Evolutionary conservation across 768 basidiomycete species (phyloP).

Genomic region (Suillus plorans): DNA sequence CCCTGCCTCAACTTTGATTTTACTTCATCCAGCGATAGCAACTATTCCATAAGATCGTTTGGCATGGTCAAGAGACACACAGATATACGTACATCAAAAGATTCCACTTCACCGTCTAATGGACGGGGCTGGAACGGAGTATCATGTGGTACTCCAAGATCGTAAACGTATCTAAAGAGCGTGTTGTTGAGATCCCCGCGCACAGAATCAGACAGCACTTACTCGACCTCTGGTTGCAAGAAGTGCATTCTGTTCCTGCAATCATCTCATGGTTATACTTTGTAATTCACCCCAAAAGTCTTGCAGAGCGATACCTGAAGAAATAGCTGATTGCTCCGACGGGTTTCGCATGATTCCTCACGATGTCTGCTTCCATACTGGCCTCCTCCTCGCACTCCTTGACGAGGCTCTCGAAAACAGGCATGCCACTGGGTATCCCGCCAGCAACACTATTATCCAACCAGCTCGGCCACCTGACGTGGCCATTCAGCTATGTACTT

Average conservation of each 20-base stretch:
- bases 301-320: slow-evolving; percentile 46
- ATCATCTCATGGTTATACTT: slow-evolving; percentile 41
- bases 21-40: slow-evolving; percentile 64
- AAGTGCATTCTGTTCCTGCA: slow-evolving; percentile 48
- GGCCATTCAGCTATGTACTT: background rate
- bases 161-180: slow-evolving; percentile 72
- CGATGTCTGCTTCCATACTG: slow-evolving; percentile 66
- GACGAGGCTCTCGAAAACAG: slow-evolving; percentile 69
- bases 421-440: slow-evolving; percentile 82
- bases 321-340: slow-evolving; percentile 83
- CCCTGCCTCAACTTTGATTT: slow-evolving; percentile 62
- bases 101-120: slow-evolving; percentile 91
- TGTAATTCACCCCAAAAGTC: background rate
- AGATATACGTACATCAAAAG: slow-evolving; percentile 66
- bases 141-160: slow-evolving; percentile 65
- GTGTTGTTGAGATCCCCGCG: background rate
- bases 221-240: slow-evolving; percentile 89
- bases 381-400: slow-evolving; percentile 97
- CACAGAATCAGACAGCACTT: slow-evolving; percentile 21
- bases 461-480: slow-evolving; percentile 71
- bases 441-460: slow-evolving; percentile 93
- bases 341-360: slow-evolving; percentile 54
- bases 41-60: slow-evolving; percentile 37
- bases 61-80: background rate
- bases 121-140: slow-evolving; percentile 65